Evolutionary conservation across 1,284 basidiomycete genomes (phyloP).

Genomic region (Farysia itapuensis): DNA sequence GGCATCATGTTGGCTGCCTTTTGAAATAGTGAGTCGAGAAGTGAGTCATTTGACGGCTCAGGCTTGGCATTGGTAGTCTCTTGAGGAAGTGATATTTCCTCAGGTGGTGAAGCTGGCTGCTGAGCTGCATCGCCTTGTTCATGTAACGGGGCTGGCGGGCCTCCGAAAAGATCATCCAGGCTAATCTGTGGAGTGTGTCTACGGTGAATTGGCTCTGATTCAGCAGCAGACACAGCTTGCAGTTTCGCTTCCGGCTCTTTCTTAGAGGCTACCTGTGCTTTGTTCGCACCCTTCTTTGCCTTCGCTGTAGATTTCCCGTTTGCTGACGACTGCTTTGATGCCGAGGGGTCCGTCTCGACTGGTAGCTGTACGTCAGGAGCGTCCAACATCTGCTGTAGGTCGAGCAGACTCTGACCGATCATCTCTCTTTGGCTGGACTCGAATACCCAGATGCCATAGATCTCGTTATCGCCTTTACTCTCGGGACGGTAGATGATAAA

Average conservation of each 20-base stretch:
- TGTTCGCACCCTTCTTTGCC: slow-evolving; percentile 10
- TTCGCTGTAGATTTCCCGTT: slow-evolving; percentile 12
- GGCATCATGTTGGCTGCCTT: not conserved
- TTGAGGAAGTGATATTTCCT: too few species aligned
- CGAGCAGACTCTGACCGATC: slow-evolving; percentile 63
- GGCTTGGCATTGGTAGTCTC: too few species aligned
- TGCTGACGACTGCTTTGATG: too few species aligned
- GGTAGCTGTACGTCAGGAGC: slow-evolving; percentile 11
- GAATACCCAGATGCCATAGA: slow-evolving; percentile 78
- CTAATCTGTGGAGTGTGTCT: slow-evolving; percentile 37
- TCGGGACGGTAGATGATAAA: slow-evolving; percentile 77
- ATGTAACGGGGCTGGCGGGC: not conserved
- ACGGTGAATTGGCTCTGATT: too few species aligned
- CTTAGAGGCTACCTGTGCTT: too few species aligned
- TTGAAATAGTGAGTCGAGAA: slow-evolving; percentile 27
- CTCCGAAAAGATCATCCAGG: slow-evolving; percentile 23
- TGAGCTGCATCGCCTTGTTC: too few species aligned
- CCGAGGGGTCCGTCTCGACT: slow-evolving; percentile 7
- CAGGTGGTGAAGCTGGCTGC: too few species aligned
- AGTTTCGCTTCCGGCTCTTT: too few species aligned
- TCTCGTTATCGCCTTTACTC: slow-evolving; percentile 56
- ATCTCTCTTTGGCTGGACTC: slow-evolving; percentile 72
- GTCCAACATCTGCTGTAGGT: slow-evolving; percentile 30
- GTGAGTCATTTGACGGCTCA: slow-evolving; percentile 2
- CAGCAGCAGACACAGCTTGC: too few species aligned